Base-by-base conservation (phyloP, 768 basidiomycete genomes). In the Boletus bicolor region DNA sequence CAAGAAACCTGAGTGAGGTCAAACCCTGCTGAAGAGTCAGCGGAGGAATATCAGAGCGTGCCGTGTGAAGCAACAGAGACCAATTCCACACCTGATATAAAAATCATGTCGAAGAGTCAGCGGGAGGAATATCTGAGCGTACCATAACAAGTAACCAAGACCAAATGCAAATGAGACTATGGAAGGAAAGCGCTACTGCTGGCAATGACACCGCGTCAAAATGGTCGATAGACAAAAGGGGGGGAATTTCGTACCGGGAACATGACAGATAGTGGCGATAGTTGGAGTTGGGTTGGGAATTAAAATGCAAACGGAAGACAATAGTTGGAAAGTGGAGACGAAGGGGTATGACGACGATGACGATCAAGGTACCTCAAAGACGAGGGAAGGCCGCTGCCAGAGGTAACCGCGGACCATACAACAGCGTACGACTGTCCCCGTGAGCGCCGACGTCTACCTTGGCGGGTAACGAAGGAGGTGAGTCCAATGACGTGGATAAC, bases 301-400 rank as follows among this genome's bases (percentile, higher is more conserved):
- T 6, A 19, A 28, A 34, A 17, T 49, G 17, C 19, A 57, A 63
- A 63, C 4, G 60, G 62, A 32, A 56, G 60, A 56, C 51, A 42
- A 54, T 54, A 63, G 49, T 56, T 62, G 54, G 52, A 47, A 48
- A 10, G 19, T 9, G 21, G 24, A 14, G 32, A 37, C 10, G 10
- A 7, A 4, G 3, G 38, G 17, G 10, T 4, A 19, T 28, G 7
- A 30, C 7, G 28, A 30, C 28, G 28, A 30, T 11, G 60, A 4
- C 9, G n/a, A 44, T 6, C 38, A 15, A 11, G 10, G n/a, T 4
- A n/a, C 36, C 46, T 52, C 52, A 54, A 44, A 42, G 44, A 21
- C 35, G 42, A 44, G 53, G 49, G 3, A 55, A 41, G 24, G 6
- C 26, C 44, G 21, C 19, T 19, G 19, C 36, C 19, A 53, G 19